Percentiles rank a stretch among this genome's conserved stretches.
These are phyloP conservation scores for Paramarasmius palmivorus DNA, from an alignment of 1,284 basidiomycete genomes.

Conservation along the genomic window DNA sequence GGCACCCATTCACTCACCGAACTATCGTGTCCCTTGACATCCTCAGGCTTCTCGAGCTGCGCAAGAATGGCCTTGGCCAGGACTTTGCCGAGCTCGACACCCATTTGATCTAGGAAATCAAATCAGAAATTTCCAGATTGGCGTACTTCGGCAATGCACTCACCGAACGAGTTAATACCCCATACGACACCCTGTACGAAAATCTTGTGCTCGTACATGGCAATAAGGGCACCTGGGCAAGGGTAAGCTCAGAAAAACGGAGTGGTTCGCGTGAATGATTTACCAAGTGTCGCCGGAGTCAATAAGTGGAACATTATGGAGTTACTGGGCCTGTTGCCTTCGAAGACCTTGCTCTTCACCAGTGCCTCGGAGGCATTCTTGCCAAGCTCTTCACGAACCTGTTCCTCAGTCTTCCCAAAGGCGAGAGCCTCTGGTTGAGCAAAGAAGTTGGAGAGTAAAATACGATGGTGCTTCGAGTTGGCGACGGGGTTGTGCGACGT, in stretches of 20 bases:
- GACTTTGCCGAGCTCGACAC: constrained; percentile 95
- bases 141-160: constrained; percentile 20
- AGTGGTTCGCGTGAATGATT: constrained; percentile 9
- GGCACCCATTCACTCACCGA: constrained; percentile 58
- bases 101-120: constrained; percentile 76
- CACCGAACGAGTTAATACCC: constrained; percentile 98
- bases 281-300: constrained; percentile 87
- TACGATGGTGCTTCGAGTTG: constrained; percentile 91
- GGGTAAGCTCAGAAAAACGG: not conserved
- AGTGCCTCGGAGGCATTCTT: constrained; percentile 77
- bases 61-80: constrained; percentile 94
- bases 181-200: constrained; percentile 96
- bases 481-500: constrained; percentile 91
- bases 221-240: constrained; percentile 68
- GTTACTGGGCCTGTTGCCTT: constrained; percentile 97
- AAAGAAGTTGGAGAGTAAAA: constrained; percentile 97
- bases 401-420: constrained; percentile 94
- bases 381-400: constrained; percentile 85
- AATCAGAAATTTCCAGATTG: not conserved
- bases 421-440: constrained; percentile 97
- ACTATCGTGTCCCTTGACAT: constrained; percentile 90
- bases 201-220: constrained; percentile 99
- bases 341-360: constrained; percentile 97
- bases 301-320: constrained; percentile 93
- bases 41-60: constrained; percentile 79